Conservation (phyloP, 139 green algal genomes). For the Diplosphaera chodatii region DNA sequence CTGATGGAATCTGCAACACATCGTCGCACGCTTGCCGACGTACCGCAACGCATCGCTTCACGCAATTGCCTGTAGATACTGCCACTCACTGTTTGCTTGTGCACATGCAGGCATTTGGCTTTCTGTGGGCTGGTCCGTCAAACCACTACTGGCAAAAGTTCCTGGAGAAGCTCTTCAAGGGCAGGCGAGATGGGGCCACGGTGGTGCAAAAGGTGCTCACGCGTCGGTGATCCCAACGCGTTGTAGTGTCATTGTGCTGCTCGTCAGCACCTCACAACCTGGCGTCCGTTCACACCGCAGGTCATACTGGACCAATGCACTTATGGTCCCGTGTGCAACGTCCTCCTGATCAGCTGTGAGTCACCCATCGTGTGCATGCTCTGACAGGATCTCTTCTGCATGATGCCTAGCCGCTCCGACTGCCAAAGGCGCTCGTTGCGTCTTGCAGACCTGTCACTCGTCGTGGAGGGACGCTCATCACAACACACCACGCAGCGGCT, state of each 20-base stretch:
- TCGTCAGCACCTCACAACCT: no score
- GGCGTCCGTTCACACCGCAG: no score
- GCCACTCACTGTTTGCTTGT: neutral
- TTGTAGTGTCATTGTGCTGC: no score
- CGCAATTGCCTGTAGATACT: no score
- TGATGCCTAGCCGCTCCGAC: no score
- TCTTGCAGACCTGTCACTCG: constrained; percentile 25
- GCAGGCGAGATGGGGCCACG: constrained; percentile 39
- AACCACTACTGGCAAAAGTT: constrained; percentile 59
- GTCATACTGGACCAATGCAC: constrained; percentile 64
- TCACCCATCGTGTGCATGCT: no score
- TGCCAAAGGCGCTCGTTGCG: no score
- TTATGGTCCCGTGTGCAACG: constrained; percentile 64
- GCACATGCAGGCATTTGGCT: constrained; percentile 38
- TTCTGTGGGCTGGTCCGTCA: constrained; percentile 39
- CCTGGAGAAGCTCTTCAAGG: constrained; percentile 32
- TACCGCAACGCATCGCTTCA: no score
- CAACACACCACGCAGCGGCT: constrained; percentile 18
- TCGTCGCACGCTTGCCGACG: no score
- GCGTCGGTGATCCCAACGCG: neutral
- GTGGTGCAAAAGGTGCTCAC: constrained; percentile 38
- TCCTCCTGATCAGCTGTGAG: constrained; percentile 40
- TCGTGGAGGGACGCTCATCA: constrained; percentile 12
- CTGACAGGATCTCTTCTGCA: no score
- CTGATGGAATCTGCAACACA: neutral